Percentiles rank a stretch among this genome's conserved stretches.
Conservation (phyloP, 148 eudicot genomes). For the Silene latifolia region DNA sequence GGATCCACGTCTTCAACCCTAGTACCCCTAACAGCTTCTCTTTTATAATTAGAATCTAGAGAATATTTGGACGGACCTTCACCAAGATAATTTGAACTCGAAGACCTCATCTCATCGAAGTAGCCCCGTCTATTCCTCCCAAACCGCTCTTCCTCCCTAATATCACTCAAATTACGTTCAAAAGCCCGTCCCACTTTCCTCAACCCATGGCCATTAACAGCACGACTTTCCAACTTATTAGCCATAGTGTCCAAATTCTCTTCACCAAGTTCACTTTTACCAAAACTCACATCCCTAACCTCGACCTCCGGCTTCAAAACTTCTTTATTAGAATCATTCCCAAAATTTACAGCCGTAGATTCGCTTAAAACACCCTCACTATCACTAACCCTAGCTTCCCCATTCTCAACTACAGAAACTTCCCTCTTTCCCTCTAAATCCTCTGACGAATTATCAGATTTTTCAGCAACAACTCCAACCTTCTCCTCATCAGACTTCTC, state of each 20-base stretch:
- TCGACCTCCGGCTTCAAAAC: slow-evolving; percentile 28
- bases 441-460: slow-evolving; percentile 39
- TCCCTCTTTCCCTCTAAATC: slow-evolving; percentile 34
- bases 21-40: slow-evolving; percentile 30
- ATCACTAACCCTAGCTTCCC: slow-evolving; percentile 27
- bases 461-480: slow-evolving; percentile 37
- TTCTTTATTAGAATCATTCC: slow-evolving; percentile 29
- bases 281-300: slow-evolving; percentile 29
- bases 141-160: slow-evolving; percentile 34
- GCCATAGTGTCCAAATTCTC: slow-evolving; percentile 29
- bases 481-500: slow-evolving; percentile 52
- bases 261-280: slow-evolving; percentile 21
- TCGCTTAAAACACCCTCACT: slow-evolving; percentile 21
- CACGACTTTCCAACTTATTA: slow-evolving; percentile 32
- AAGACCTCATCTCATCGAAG: slow-evolving; percentile 37
- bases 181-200: slow-evolving; percentile 29
- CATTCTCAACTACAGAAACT: slow-evolving; percentile 43
- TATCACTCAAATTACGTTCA: slow-evolving; percentile 40
- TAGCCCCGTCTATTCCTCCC: slow-evolving; percentile 33
- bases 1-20: slow-evolving; percentile 48
- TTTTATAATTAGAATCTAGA: slow-evolving; percentile 26
- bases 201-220: slow-evolving; percentile 33
- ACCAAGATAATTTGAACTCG: slow-evolving; percentile 35
- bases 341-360: slow-evolving; percentile 26
- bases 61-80: slow-evolving; percentile 49